Conservation (phyloP, 2,329 filamentous ascomycete species). For the Verticillium isaacii region DNA sequence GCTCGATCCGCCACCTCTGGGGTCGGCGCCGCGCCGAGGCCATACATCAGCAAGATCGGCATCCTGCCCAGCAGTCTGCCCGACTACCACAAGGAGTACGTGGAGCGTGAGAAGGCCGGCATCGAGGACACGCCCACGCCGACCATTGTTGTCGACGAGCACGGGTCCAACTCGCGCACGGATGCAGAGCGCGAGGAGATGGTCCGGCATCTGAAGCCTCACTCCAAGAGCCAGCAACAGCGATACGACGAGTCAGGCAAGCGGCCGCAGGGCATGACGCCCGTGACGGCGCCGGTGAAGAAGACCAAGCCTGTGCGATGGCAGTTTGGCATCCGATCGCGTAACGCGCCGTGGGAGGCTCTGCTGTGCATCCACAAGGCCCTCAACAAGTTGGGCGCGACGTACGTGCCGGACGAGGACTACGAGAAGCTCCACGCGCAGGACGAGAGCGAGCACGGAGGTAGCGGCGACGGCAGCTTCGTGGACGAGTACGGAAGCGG, state of each 20-base stretch:
- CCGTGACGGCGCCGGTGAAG: conserved; percentile 54
- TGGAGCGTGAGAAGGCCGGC: conserved; percentile 64
- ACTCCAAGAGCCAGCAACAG: conserved; percentile 65
- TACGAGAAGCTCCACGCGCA: conserved; percentile 42
- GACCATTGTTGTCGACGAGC: conserved; percentile 42
- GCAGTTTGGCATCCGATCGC: conserved; percentile 96
- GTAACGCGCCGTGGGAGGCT: conserved; percentile 91
- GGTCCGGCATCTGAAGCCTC: conserved; percentile 76
- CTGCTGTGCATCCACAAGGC: conserved; percentile 95
- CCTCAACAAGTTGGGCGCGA: conserved; percentile 78
- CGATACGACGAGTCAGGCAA: conserved; percentile 61
- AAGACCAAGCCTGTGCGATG: conserved; percentile 81
- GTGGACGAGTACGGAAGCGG: conserved; percentile 30
- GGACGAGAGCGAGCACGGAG: conserved; percentile 32
- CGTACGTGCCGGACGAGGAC: conserved; percentile 72
- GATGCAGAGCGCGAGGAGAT: conserved; percentile 78
- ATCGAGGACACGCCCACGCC: conserved; percentile 37
- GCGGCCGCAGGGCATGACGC: conserved; percentile 59
- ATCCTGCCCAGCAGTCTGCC: conserved; percentile 89
- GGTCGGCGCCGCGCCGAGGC: conserved; percentile 41
- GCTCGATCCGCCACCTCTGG: conserved; percentile 48
- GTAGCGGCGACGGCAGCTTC: conserved; percentile 36
- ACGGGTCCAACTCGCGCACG: conserved; percentile 43
- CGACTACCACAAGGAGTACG: conserved; percentile 84
- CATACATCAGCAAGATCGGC: conserved; percentile 78